These are phyloP conservation scores for Hamamelis virginiana DNA, from an alignment of 164 flowering plant genomes.

Conservation along the genomic window DNA sequence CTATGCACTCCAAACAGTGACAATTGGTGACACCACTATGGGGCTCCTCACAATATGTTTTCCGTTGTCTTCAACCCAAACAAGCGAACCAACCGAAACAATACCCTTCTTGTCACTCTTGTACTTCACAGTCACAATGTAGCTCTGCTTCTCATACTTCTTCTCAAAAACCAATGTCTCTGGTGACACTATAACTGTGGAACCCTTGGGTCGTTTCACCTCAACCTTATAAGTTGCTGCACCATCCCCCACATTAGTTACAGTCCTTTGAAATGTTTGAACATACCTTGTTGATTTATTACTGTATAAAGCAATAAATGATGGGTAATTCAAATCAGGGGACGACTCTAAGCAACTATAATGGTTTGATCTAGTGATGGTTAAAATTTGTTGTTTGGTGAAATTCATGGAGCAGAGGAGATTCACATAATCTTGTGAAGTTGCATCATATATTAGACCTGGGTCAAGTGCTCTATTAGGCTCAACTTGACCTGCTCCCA, in stretches of 20 bases:
- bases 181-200: conserved; percentile 26
- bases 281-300: neutral
- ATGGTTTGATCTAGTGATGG: conserved; percentile 35
- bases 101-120: neutral
- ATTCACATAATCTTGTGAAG: conserved; percentile 39
- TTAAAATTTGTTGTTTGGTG: conserved; percentile 35
- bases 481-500: conserved; percentile 51
- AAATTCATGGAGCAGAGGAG: conserved; percentile 40
- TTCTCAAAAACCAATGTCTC: conserved; percentile 29
- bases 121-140: conserved; percentile 13
- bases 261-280: conserved; percentile 36
- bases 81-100: conserved; percentile 27
- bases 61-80: conserved; percentile 45
- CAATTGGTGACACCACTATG: conserved; percentile 29
- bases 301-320: conserved; percentile 37
- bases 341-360: conserved; percentile 34
- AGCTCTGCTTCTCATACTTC: conserved; percentile 40
- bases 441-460: conserved; percentile 45
- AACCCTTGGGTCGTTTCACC: conserved; percentile 20
- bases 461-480: conserved; percentile 51
- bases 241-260: conserved; percentile 48
- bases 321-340: conserved; percentile 57
- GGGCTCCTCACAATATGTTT: conserved; percentile 53
- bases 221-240: conserved; percentile 33
- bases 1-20: too few species aligned